Percentiles rank a stretch among this genome's conserved stretches.
Conservation (phyloP, 2,329 filamentous ascomycete genomes). For the Aspergillus pseudotamarii region DNA sequence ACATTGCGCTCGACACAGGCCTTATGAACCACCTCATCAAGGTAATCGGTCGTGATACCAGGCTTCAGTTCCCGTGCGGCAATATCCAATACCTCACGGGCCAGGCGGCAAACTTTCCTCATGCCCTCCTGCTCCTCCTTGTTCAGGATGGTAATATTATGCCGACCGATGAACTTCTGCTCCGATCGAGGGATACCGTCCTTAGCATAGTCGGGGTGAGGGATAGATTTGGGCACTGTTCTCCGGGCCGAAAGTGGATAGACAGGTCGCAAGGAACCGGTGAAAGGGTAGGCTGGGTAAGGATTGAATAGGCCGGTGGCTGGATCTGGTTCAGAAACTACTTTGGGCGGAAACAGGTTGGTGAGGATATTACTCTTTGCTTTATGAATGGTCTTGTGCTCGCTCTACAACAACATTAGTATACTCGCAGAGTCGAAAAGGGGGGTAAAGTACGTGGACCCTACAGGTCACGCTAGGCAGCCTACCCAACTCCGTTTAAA, state of each 20-base stretch:
- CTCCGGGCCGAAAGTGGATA: slow-evolving; percentile 78
- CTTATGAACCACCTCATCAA: slow-evolving; percentile 93
- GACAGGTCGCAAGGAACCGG: slow-evolving; percentile 79
- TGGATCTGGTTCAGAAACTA: slow-evolving; percentile 89
- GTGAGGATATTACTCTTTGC: slow-evolving; percentile 74
- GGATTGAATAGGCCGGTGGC: slow-evolving; percentile 88
- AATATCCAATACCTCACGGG: slow-evolving; percentile 89
- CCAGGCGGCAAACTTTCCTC: slow-evolving; percentile 86
- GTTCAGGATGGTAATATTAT: slow-evolving; percentile 81
- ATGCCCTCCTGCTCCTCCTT: slow-evolving; percentile 82
- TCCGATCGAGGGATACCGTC: slow-evolving; percentile 75
- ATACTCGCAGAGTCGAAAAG: slow-evolving; percentile 1
- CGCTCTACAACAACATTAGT: slow-evolving; percentile 56
- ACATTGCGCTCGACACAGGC: slow-evolving; percentile 92
- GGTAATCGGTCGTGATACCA: slow-evolving; percentile 93
- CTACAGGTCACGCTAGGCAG: slow-evolving; percentile 32
- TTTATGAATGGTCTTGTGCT: slow-evolving; percentile 85
- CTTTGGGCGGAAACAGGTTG: slow-evolving; percentile 73
- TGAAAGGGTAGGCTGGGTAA: slow-evolving; percentile 83
- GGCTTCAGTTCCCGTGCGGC: slow-evolving; percentile 80
- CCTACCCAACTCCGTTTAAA: slow-evolving; percentile 98
- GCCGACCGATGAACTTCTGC: slow-evolving; percentile 67
- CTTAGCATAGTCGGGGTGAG: slow-evolving; percentile 82
- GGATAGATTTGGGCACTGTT: slow-evolving; percentile 76
- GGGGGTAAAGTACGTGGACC: slow-evolving; percentile 21